Base-by-base conservation (phyloP, 2,329 filamentous ascomycete genomes). In the Cladophialophora bantiana region DNA sequence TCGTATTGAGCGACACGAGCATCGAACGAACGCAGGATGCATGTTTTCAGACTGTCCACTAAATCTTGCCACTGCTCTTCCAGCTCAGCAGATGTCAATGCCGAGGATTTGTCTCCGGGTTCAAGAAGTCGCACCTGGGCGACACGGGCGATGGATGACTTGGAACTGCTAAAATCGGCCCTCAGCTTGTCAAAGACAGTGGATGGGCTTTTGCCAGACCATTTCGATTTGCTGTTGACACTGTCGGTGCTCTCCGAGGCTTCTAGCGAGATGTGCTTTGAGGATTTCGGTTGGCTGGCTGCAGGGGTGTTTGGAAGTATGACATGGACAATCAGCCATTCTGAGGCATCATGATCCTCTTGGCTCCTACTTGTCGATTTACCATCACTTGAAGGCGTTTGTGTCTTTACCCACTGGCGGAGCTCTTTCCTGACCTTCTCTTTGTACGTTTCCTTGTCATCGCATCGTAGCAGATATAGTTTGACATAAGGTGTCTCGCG, bases 371-470 rank as follows among this genome's bases (percentile, higher is more conserved):
- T 77, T 35, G 81, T 76, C 34, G 73, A 73, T 65, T 77, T 75
- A 26, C 71, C 72, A 20, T 72, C 68, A 34, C 59, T 66, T 9
- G 65, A 64, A 10, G 60, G 38, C 7, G 61, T 68, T 60, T 83
- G 85, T 66, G 80, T 82, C 78, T 95, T 96, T 74, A 98, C 87
- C 95, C 95, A 99, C 71, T 98, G 94, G 59, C 92, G 88, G 40
- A 99, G 84, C 72, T 92, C 88, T 74, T 91, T 88, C 59, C 93
- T 86, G 6, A 92, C 89, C 12, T 88, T 88, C 1, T 87, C 83
- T 79, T 97, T 98, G 84, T 99, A 99, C 7, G 88, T 88, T 56
- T 99, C 96, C 74, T 93, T 96, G 76, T 99, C 95, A 80, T 98
- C 95, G 80, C 95, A 98, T 75, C 94, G 88, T 61, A 99, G 85